Evolutionary conservation across 345 rosid species (phyloP).

Genomic region (Geranium brycei): DNA sequence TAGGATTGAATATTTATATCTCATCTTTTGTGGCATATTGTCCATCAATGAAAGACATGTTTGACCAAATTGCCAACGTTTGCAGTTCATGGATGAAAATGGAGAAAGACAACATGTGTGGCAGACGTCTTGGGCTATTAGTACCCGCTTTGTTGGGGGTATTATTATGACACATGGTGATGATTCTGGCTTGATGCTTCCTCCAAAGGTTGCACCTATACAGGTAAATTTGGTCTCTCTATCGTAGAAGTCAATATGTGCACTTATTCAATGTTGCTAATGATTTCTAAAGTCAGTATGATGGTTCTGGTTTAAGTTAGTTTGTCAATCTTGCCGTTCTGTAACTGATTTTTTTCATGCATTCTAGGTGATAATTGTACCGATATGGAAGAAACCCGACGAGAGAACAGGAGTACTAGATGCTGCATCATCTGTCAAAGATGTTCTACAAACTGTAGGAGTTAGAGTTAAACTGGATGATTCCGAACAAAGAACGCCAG

Average conservation of each 20-base stretch:
- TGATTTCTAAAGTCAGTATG: no score
- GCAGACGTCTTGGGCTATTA: constrained; percentile 99
- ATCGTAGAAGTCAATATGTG: no score
- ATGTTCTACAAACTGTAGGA: constrained; percentile 46
- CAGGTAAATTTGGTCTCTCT: constrained; percentile 33
- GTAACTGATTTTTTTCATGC: neutral
- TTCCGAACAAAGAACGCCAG: constrained; percentile 67
- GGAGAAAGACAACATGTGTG: constrained; percentile 88
- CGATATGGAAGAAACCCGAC: constrained; percentile 73
- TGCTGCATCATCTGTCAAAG: constrained; percentile 58
- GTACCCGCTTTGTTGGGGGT: constrained; percentile 92
- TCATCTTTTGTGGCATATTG: neutral
- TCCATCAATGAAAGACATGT: neutral
- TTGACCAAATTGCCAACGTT: constrained; percentile 8
- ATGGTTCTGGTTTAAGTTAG: no score
- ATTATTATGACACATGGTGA: constrained; percentile 97
- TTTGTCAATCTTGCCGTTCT: neutral
- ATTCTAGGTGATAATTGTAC: constrained; percentile 64
- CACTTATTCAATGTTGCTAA: no score
- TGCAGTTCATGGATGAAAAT: constrained; percentile 80
- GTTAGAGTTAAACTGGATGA: constrained; percentile 80
- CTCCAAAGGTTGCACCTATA: constrained; percentile 77
- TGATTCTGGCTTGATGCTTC: constrained; percentile 89
- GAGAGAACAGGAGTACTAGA: constrained; percentile 62
- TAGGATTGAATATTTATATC: neutral